phyloP scores from a whole-genome alignment of 2,329 filamentous ascomycete genomes.

The Didymella arachidicola region DNA sequence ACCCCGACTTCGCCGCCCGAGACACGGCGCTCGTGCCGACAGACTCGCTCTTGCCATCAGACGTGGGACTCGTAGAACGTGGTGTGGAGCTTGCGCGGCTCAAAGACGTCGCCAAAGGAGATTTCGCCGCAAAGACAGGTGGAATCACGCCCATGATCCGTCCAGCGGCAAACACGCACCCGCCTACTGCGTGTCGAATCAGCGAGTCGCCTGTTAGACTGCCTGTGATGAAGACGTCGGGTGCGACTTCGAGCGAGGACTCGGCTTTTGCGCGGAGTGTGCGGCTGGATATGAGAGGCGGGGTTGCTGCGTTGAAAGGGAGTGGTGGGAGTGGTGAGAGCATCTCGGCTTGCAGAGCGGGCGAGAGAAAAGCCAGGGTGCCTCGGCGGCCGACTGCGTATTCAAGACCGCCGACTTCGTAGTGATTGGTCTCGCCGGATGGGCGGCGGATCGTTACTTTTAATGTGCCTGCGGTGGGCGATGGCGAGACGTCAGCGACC shows the following conservation, averaged over 20 bases:
- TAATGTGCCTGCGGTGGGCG: constrained; percentile 20
- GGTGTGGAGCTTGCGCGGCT: constrained; percentile 27
- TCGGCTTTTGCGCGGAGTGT: constrained; percentile 63
- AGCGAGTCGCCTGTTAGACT: constrained; percentile 68
- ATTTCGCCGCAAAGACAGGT: constrained; percentile 25
- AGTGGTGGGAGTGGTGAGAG: constrained; percentile 37
- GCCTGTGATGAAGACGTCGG: constrained; percentile 63
- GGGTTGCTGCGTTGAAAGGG: constrained; percentile 5
- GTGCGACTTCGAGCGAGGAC: constrained; percentile 61
- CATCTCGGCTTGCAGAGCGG: constrained; percentile 58
- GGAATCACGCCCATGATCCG: constrained; percentile 52
- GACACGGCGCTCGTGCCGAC: constrained; percentile 13
- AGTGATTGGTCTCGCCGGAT: constrained; percentile 55
- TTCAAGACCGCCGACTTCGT: constrained; percentile 58
- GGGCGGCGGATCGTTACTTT: constrained; percentile 55
- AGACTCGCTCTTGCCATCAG: constrained; percentile 27
- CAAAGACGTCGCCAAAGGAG: constrained; percentile 16
- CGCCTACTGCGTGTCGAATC: constrained; percentile 66
- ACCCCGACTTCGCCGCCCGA: constrained; percentile 18
- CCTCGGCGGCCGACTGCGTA: constrained; percentile 67
- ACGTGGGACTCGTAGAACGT: constrained; percentile 33
- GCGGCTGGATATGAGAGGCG: constrained; percentile 57
- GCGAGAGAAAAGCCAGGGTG: constrained; percentile 60
- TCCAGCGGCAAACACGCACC: constrained; percentile 65
- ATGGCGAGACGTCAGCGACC: constrained; percentile 51